phyloP scores from a whole-genome alignment of 2,329 filamentous ascomycete species.

The Dothideomycetes sp. region DNA sequence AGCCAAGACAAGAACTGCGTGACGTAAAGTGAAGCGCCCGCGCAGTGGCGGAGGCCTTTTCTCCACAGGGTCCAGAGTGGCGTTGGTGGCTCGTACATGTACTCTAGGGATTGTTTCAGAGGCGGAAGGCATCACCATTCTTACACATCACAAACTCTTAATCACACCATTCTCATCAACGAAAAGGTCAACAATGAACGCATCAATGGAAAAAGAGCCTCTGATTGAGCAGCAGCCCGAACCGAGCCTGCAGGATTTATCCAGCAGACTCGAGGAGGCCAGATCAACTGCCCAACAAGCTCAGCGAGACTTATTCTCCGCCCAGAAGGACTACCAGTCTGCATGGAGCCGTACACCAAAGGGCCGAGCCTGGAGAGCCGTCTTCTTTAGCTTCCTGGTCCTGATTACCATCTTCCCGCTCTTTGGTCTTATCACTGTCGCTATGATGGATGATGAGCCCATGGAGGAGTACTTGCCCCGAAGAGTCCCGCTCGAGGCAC shows the following conservation, averaged over 20 bases:
- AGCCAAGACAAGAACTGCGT: no score
- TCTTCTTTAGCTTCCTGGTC: slow-evolving; percentile 20
- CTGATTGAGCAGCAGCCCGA: slow-evolving; percentile 6
- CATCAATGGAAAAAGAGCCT: slow-evolving; percentile 8
- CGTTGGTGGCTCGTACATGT: no score
- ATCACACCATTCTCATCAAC: no score
- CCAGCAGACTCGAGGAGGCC: slow-evolving; percentile 6
- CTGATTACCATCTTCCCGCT: slow-evolving; percentile 17
- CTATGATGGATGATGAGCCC: slow-evolving; percentile 16
- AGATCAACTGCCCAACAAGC: slow-evolving; percentile 5
- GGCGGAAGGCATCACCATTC: no score
- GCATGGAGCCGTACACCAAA: slow-evolving; percentile 21
- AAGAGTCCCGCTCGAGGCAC: slow-evolving; percentile 72
- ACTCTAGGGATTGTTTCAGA: no score
- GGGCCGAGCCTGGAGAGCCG: slow-evolving; percentile 15
- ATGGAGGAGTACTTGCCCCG: slow-evolving; percentile 9
- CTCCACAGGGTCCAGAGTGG: no score
- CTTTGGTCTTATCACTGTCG: slow-evolving; percentile 14
- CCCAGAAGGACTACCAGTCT: slow-evolving; percentile 21
- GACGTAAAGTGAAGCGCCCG: no score
- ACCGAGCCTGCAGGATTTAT: slow-evolving; percentile 8
- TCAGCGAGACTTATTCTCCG: slow-evolving; percentile 13
- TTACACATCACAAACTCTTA: no score
- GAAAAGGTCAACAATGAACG: no score
- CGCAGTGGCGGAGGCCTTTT: no score